Base-by-base conservation (phyloP, 257 asterid species). In the Primulina eburnea region DNA sequence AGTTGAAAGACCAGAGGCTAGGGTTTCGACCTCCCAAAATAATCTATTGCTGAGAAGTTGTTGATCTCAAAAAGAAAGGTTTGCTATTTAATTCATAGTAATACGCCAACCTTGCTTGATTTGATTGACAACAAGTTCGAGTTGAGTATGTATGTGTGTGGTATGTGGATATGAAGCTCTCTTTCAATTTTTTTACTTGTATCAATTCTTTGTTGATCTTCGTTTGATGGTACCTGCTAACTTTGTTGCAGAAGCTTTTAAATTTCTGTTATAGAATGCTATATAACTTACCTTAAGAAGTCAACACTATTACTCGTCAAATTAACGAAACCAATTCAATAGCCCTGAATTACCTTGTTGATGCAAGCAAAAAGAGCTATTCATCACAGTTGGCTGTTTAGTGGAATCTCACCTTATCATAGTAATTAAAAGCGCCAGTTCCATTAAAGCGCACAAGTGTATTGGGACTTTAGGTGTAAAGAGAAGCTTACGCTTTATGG, bases 21-120 rank as follows among this genome's bases (percentile, higher is more conserved):
- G 97, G 95, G 76, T 76, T 81, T 82, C 82, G 87, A 20, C 92
- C 88, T 60, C 96, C 93, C 8, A 94, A 85, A 77, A 59, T 91
- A 74, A 74, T 85, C 99, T 7, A 85, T 94, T 68, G 88, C 90
- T 55, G 97, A 91, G 80, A 94, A 85, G 85, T 30, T 91, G 34
- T 43, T 84, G 85, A 80, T 83, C 55, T 83, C 93, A 60, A 91
- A 88, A 71, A 78, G 82, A 82, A 91, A 91, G 95, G 99, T 91
- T 71, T 80, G 81, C 8, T 63, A 3, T 1, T 43, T 40, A 26
- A 7, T 7, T 71, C 43, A 43, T 28, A 24, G 56, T 72, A 29
- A 29, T 58, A 4, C 58, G 65, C 34, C 65, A n/a, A 40, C 76
- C 17, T 64, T 55, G 30, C 9, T 35, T 28, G 17, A 35, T 69